A percentile compares a stretch with the other conserved stretches of the same genome.
phyloP scores from a whole-genome alignment of 495 filamentous ascomycete genomes.

The Podospora tetraspora region DNA sequence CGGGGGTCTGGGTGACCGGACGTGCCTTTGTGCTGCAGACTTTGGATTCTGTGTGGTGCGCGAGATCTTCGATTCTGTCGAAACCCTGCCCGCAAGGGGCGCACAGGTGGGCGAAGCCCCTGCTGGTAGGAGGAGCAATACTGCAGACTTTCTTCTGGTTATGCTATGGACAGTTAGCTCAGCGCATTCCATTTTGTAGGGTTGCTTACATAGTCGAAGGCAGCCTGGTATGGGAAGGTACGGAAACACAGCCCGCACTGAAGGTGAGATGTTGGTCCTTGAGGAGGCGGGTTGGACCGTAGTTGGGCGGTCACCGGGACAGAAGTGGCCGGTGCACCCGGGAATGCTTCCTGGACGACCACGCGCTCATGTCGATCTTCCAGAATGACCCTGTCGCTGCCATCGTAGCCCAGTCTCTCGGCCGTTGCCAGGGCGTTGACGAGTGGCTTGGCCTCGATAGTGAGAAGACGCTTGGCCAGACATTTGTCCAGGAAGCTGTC shows the following conservation, averaged over 20 bases:
- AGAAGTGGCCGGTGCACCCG: constrained; percentile 14
- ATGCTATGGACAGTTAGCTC: constrained; percentile 27
- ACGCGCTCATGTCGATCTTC: constrained; percentile 33
- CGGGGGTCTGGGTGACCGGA: constrained; percentile 12
- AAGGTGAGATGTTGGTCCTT: constrained; percentile 5
- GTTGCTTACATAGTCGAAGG: constrained; percentile 40
- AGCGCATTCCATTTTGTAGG: neutral
- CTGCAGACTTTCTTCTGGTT: constrained; percentile 35
- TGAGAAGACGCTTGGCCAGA: constrained; percentile 40
- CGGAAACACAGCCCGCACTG: constrained; percentile 40
- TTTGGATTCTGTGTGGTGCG: constrained; percentile 28
- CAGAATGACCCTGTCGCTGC: constrained; percentile 35
- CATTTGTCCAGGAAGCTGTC: constrained; percentile 44
- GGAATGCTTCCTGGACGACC: constrained; percentile 27
- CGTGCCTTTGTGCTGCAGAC: constrained; percentile 29
- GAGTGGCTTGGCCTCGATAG: constrained; percentile 43
- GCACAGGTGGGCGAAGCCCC: constrained; percentile 34
- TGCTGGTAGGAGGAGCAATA: constrained; percentile 21
- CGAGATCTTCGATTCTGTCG: constrained; percentile 25
- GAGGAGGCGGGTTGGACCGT: constrained; percentile 6
- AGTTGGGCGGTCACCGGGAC: neutral
- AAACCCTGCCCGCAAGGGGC: constrained; percentile 39
- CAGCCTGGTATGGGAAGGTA: constrained; percentile 27
- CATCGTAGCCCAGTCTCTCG: constrained; percentile 46
- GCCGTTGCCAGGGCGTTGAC: constrained; percentile 47